Evolutionary conservation across 106 monocot species (phyloP).

Genomic region (Hemerocallis citrina): DNA sequence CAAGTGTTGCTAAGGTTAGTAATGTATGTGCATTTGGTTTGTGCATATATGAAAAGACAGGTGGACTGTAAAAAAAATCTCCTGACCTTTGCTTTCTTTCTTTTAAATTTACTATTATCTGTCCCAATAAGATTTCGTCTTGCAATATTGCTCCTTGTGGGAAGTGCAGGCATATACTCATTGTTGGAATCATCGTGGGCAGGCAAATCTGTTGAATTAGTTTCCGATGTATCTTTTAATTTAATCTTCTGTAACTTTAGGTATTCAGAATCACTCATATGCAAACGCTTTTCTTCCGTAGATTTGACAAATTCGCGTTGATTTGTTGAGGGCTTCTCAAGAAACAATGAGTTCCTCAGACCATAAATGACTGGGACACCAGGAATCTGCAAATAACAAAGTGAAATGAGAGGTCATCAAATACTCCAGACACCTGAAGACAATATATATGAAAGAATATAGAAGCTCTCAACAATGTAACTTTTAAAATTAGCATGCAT

Average conservation of each 20-base stretch:
- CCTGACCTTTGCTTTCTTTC: conserved; percentile 74
- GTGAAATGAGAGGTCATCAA: conserved; percentile 1
- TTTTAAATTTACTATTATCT: conserved; percentile 75
- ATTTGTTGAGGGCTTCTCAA: conserved; percentile 62
- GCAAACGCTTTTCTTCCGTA: conserved; percentile 69
- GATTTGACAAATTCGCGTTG: conserved; percentile 68
- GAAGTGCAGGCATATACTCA: conserved; percentile 1
- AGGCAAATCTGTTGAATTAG: background rate
- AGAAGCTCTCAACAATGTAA: background rate
- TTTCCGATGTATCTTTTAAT: conserved; percentile 15
- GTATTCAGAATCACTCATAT: conserved; percentile 56
- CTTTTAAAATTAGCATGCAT: background rate
- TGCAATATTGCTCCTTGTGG: background rate
- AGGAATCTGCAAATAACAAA: conserved; percentile 37
- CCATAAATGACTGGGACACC: conserved; percentile 87
- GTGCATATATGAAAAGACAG: background rate
- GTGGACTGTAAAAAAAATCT: background rate
- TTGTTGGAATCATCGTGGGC: background rate
- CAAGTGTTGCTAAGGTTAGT: too few relatives aligned
- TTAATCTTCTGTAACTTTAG: conserved; percentile 34
- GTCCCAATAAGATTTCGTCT: conserved; percentile 18
- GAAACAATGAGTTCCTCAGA: conserved; percentile 64
- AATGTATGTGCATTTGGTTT: background rate
- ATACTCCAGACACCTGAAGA: background rate
- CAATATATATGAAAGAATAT: background rate